Evolutionary conservation across 169 alveolate genomes (phyloP), one percentile per base, ranked within the genome.

Genomic region (Cryptosporidium xiaoi): DNA sequence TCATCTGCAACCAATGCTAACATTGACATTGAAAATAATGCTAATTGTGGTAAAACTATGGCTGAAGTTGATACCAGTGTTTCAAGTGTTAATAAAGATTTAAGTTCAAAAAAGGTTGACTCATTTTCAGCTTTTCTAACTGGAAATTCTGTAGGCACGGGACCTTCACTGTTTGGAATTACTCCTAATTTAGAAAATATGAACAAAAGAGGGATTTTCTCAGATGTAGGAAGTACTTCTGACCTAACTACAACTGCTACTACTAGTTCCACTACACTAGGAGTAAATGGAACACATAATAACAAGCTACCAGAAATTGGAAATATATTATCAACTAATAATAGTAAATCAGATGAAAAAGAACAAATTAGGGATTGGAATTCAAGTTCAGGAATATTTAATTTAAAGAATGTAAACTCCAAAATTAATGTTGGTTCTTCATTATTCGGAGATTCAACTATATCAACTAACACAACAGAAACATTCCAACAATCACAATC

Each of bases 121-220:
- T 40, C 10, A 8, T 40, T 40, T 40, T 1, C 48, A 40, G 1
- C 48, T 6, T 8, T 40, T 40, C 10, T 40, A 8, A 40, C 48
- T 3, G 48, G 1, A 6, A 40, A 40, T 40, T 40, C 48, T 8
- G 10, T 40, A 40, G 48, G 13, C 10, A 8, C 48, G 10, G 48
- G 48, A 40, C 13, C 1, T 27, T 69, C 83, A 31, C 31, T 69
- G 12, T 69, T 55, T 53, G 83, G 83, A 33, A 27, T 67, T 67
- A 46, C 55, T 2, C 51, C 83, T 18, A 69, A 69, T 1, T 7
- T 13, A 53, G 29, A 53, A n/a, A 53, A 13, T 53, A 8, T 40
- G 10, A 40, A 40, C 1, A 6, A 3, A 8, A 40, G 10, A 8
- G 48, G 48, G 10, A 40, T 40, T 40, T 40, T 40, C 10, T 40